Conservation (phyloP, 1,139 yeast genomes). For the Lipomyces yarrowii region DNA sequence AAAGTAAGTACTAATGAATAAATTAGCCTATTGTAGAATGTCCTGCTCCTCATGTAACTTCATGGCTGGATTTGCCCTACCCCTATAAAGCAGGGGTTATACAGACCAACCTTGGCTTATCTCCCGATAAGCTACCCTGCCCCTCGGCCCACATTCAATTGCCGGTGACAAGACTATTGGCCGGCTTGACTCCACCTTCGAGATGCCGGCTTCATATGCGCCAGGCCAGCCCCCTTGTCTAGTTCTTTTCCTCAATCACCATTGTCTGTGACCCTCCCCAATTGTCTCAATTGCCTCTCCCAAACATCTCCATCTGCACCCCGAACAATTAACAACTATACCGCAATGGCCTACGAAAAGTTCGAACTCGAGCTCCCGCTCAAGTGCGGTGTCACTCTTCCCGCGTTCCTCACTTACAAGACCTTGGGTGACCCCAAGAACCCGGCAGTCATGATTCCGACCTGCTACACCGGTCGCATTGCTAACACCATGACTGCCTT, state of each 20-base stretch:
- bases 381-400: slow-evolving; percentile 30
- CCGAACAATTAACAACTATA: background rate
- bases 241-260: too few species aligned
- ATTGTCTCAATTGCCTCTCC: background rate
- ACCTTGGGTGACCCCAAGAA: slow-evolving; percentile 31
- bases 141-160: background rate
- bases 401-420: slow-evolving; percentile 30
- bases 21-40: too few species aligned
- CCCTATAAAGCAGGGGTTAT: too few species aligned
- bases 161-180: background rate
- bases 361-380: slow-evolving; percentile 28
- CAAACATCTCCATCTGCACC: background rate
- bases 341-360: slow-evolving; percentile 14
- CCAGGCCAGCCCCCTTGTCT: background rate
- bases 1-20: too few species aligned
- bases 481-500: slow-evolving; percentile 23
- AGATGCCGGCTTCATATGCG: background rate
- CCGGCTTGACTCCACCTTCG: background rate
- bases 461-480: slow-evolving; percentile 32
- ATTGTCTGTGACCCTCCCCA: background rate
- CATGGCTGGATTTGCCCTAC: too few species aligned
- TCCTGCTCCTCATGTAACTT: too few species aligned
- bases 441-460: slow-evolving; percentile 30
- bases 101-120: background rate
- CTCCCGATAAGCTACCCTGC: background rate